Base-by-base conservation (phyloP, 345 rosid species). In the Eucalyptus lansdowneana region DNA sequence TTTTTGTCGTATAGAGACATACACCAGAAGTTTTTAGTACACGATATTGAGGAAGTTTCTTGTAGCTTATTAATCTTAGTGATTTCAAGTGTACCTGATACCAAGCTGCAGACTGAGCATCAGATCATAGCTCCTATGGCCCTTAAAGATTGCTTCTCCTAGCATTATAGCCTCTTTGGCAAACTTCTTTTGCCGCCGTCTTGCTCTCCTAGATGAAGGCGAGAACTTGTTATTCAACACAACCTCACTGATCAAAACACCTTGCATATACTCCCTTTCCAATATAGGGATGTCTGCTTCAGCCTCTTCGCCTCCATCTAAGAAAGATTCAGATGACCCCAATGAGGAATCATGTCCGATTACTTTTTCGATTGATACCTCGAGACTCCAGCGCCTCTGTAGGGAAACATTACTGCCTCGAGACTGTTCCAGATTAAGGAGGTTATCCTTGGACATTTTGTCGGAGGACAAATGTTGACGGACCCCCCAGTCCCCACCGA, bases 241-340 rank as follows among this genome's bases (percentile, higher is more conserved):
- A 89, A 97, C 92, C 92, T 98, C 99, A 90, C 96, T 98, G 27
- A 98, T 98, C 89, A 97, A 92, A 90, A 98, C 98, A 89, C 99
- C 99, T 94, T 98, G 99, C 98, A 96, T 95, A 89, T 98, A 98
- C 91, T 98, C 99, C 86, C 99, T 93, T 91, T 98, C 99, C 94
- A 98, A 92, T 89, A 94, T 95, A 37, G 99, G 96, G 89, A 91
- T 58, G 88, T 91, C 93, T 54, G 91, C 87, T 81, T 92, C 93
- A 86, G 40, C 81, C 89, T 90, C 93, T 80, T 91, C 93, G 65
- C 91, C 93, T 88, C 95, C 91, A 80, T 93, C 96, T 80, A 90
- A 88, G 83, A 90, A 88, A 22, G 95, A 90, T 42, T 93, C 95
- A 40, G 95, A 92, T 86, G 94, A 87, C 44, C 88, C 90, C 47